Evolutionary conservation across 2,329 filamentous ascomycete species (phyloP).

Genomic region (Colletotrichum sansevieriae): DNA sequence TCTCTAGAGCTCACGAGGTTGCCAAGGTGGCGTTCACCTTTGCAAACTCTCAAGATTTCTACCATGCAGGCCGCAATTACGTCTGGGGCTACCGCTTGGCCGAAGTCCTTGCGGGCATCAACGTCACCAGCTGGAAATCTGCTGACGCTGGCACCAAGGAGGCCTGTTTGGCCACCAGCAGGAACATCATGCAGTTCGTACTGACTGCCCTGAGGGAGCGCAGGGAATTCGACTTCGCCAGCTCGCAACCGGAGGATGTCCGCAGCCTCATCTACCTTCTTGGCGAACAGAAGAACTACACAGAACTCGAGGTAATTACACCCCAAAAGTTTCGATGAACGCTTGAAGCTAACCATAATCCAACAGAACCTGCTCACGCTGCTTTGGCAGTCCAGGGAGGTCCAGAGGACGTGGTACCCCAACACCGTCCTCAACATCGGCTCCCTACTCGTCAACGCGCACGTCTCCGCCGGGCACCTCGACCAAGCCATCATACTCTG

Average conservation of each 20-base stretch:
- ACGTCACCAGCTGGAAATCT: constrained; percentile 45
- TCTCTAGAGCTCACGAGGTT: constrained; percentile 57
- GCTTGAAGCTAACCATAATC: constrained; percentile 8
- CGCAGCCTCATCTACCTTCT: constrained; percentile 60
- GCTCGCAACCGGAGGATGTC: constrained; percentile 59
- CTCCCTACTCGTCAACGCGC: constrained; percentile 49
- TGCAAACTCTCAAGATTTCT: constrained; percentile 56
- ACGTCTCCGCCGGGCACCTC: constrained; percentile 46
- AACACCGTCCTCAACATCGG: constrained; percentile 49
- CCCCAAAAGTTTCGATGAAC: too few species aligned
- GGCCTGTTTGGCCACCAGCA: constrained; percentile 38
- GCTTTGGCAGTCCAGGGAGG: constrained; percentile 52
- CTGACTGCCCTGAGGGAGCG: constrained; percentile 56
- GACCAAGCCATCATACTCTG: constrained; percentile 48
- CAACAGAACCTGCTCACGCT: constrained; percentile 46
- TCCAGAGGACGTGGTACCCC: constrained; percentile 50
- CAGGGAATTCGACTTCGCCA: constrained; percentile 57
- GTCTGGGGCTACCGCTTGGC: constrained; percentile 61
- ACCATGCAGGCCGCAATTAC: constrained; percentile 54
- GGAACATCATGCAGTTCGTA: constrained; percentile 46
- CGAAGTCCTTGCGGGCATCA: constrained; percentile 57
- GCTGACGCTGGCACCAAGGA: constrained; percentile 49
- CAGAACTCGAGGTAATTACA: constrained; percentile 54
- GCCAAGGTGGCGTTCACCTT: constrained; percentile 58
- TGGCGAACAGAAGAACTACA: constrained; percentile 60